Evolutionary conservation across 129 eudicot species (phyloP).

Genomic region (Escallonia herrerae): DNA sequence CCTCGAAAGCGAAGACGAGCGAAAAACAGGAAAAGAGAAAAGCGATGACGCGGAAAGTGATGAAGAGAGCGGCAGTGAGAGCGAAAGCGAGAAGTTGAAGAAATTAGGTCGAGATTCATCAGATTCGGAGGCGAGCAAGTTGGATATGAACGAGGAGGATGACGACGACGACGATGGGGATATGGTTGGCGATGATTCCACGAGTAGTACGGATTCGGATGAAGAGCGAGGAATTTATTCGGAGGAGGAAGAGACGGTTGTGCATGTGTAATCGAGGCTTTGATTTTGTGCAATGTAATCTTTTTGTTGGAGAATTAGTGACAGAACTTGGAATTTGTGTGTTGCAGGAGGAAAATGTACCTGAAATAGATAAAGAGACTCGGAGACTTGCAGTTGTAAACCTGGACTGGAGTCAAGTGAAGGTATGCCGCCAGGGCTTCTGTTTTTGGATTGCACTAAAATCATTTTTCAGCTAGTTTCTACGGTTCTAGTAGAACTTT

Average conservation of each 20-base stretch:
- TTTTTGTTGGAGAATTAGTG: background rate
- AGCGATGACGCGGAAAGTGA: constrained; percentile 10
- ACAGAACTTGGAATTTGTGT: constrained; percentile 6
- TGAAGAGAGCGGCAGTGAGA: constrained; percentile 8
- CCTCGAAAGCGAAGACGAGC: constrained; percentile 25
- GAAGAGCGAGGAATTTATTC: constrained; percentile 31
- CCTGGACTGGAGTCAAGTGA: constrained; percentile 89
- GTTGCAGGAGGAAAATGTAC: constrained; percentile 64
- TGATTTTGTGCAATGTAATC: background rate
- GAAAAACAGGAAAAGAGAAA: constrained; percentile 7
- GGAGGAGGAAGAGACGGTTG: constrained; percentile 39
- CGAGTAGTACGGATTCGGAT: constrained; percentile 46
- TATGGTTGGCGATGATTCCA: constrained; percentile 17
- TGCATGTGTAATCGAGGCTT: constrained; percentile 21
- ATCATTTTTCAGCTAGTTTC: no score
- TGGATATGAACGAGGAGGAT: constrained; percentile 15
- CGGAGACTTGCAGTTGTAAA: constrained; percentile 75
- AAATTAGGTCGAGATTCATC: constrained; percentile 6
- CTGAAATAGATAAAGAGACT: constrained; percentile 81
- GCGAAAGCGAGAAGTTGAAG: constrained; percentile 19
- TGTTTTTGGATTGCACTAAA: background rate
- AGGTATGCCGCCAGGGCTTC: constrained; percentile 27
- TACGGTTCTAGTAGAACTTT: no score
- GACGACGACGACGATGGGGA: constrained; percentile 28
- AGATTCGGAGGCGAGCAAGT: constrained; percentile 14